Percentiles rank a stretch among this genome's conserved stretches.
Conservation (phyloP, 805 yeast genomes). For the Saccharomycopsis sp. region DNA sequence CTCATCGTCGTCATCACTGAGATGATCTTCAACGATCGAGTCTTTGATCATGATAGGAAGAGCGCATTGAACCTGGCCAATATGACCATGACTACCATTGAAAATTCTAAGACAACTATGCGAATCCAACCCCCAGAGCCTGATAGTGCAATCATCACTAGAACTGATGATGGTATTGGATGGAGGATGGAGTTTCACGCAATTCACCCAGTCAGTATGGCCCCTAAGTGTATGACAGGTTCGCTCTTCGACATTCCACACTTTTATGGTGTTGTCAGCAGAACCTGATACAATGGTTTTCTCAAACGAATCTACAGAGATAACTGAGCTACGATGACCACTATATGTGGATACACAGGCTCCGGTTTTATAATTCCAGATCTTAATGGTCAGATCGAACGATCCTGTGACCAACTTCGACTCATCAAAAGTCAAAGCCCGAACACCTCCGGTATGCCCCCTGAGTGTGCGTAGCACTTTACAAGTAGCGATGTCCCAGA, state of each 20-base stretch:
- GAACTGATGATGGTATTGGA: constrained; percentile 79
- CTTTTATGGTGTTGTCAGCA: constrained; percentile 86
- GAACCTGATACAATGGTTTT: constrained; percentile 88
- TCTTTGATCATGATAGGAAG: constrained; percentile 77
- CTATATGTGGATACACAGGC: constrained; percentile 89
- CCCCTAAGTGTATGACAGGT: constrained; percentile 92
- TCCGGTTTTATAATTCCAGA: constrained; percentile 95
- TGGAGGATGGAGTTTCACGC: constrained; percentile 77
- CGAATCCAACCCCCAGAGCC: constrained; percentile 89
- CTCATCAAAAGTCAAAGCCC: constrained; percentile 78
- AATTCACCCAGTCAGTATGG: constrained; percentile 86
- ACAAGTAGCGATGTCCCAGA: constrained; percentile 81
- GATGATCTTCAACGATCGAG: constrained; percentile 28
- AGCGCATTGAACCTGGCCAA: constrained; percentile 90
- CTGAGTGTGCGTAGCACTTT: constrained; percentile 59
- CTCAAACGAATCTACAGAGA: constrained; percentile 67
- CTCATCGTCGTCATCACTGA: constrained; percentile 22
- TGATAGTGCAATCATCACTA: constrained; percentile 84
- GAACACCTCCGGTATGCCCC: constrained; percentile 88
- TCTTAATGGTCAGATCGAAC: constrained; percentile 82
- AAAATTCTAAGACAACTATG: constrained; percentile 75
- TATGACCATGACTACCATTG: constrained; percentile 78
- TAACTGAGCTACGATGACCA: constrained; percentile 84
- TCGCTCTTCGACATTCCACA: constrained; percentile 93
- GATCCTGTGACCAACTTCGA: constrained; percentile 90